Evolutionary conservation across 2,329 filamentous ascomycete species (phyloP).

Genomic region (Nigrograna mackinnonii): DNA sequence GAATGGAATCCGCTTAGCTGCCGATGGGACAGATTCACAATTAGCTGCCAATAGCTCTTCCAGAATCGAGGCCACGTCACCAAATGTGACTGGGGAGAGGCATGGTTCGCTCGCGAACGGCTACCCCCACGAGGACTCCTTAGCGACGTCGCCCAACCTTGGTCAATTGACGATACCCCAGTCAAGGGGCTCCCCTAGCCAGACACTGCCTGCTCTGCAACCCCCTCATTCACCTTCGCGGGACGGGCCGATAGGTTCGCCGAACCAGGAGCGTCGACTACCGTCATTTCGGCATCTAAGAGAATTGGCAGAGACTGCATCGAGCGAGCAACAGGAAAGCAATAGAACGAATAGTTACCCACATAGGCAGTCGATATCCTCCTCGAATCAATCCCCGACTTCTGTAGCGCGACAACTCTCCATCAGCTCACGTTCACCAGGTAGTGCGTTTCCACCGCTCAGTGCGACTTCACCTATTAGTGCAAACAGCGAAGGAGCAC

Average conservation of each 20-base stretch:
- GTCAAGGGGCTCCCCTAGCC: slow-evolving; percentile 25
- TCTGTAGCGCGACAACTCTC: slow-evolving; percentile 33
- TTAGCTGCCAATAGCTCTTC: slow-evolving; percentile 10
- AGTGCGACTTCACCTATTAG: slow-evolving; percentile 37
- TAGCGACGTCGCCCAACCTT: slow-evolving; percentile 31
- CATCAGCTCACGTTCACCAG: slow-evolving; percentile 35
- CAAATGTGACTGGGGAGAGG: slow-evolving; percentile 16
- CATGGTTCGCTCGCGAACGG: slow-evolving; percentile 22
- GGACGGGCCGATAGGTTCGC: slow-evolving; percentile 29
- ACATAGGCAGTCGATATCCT: slow-evolving; percentile 42
- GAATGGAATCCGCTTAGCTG: slow-evolving; percentile 9
- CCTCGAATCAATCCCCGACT: slow-evolving; percentile 39
- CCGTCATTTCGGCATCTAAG: slow-evolving; percentile 38
- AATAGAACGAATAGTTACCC: slow-evolving; percentile 26
- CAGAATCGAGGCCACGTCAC: slow-evolving; percentile 12
- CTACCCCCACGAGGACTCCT: slow-evolving; percentile 20
- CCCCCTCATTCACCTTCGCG: slow-evolving; percentile 31
- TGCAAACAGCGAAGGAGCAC: slow-evolving; percentile 26
- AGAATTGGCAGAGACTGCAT: slow-evolving; percentile 38
- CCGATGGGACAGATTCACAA: slow-evolving; percentile 11
- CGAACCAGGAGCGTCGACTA: slow-evolving; percentile 30
- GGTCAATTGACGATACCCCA: slow-evolving; percentile 35
- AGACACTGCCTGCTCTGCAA: slow-evolving; percentile 41
- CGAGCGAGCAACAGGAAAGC: slow-evolving; percentile 32
- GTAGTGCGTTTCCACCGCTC: slow-evolving; percentile 29